Percentiles rank a stretch among this genome's conserved stretches.
Evolutionary conservation across 495 filamentous ascomycete species (phyloP).

Genomic region (Pyrenula aspistea): DNA sequence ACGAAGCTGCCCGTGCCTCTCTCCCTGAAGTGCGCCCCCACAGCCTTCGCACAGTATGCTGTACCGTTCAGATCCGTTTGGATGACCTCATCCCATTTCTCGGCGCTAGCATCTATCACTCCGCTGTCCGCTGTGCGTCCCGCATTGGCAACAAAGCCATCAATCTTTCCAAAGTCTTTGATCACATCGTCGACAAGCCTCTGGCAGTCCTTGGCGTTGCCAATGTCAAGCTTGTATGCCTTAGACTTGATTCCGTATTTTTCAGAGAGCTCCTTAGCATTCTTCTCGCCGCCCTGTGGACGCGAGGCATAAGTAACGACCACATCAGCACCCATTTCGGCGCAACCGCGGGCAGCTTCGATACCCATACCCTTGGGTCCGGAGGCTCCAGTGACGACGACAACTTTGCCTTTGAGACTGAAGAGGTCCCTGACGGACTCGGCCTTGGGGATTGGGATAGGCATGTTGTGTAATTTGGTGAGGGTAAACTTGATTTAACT

Average conservation of each 20-base stretch:
- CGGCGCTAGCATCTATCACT: constrained; percentile 49
- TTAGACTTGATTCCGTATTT: constrained; percentile 55
- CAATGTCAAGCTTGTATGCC: constrained; percentile 49
- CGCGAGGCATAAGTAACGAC: constrained; percentile 57
- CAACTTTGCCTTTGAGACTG: constrained; percentile 62
- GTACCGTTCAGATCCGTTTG: constrained; percentile 52
- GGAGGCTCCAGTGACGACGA: constrained; percentile 59
- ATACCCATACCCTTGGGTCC: constrained; percentile 52
- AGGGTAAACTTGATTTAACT: neutral
- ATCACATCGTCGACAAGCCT: constrained; percentile 39
- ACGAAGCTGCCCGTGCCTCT: constrained; percentile 47
- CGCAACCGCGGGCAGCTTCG: constrained; percentile 59
- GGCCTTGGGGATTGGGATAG: constrained; percentile 45
- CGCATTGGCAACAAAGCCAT: constrained; percentile 59
- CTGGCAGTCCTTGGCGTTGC: constrained; percentile 37
- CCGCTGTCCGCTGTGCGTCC: constrained; percentile 51
- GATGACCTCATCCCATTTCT: constrained; percentile 55
- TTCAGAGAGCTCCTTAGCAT: constrained; percentile 44
- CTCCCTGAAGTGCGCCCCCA: constrained; percentile 52
- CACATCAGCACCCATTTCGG: constrained; percentile 60
- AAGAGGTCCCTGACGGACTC: constrained; percentile 50
- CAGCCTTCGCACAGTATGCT: constrained; percentile 58
- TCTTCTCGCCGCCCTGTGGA: constrained; percentile 47
- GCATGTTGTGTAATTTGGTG: constrained; percentile 19
- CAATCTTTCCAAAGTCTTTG: constrained; percentile 51